phyloP scores from a whole-genome alignment of 768 basidiomycete genomes.

The Porphyrellus cyaneotinctus region DNA sequence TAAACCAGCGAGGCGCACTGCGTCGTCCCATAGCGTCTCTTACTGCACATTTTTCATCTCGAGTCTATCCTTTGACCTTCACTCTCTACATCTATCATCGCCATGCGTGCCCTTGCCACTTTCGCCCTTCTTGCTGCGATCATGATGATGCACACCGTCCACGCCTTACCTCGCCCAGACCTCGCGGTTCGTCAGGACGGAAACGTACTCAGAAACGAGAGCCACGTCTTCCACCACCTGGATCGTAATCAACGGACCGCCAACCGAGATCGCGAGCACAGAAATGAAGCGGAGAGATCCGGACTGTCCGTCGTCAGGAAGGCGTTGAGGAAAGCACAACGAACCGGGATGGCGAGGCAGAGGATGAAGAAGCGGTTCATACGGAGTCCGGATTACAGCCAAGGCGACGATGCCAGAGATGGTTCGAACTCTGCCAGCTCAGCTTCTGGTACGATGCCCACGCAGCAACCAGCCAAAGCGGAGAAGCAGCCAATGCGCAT shows the following conservation, averaged over 20 bases:
- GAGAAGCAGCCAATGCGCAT: constrained; percentile 5
- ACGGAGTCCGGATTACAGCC: constrained; percentile 27
- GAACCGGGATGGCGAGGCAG: background rate
- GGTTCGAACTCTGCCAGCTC: constrained; percentile 7
- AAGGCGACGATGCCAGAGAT: constrained; percentile 6
- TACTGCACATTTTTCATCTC: background rate
- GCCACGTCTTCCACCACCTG: constrained; percentile 27
- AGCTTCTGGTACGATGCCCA: constrained; percentile 8
- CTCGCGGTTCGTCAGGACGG: constrained; percentile 15
- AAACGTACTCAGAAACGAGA: constrained; percentile 18
- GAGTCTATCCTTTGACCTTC: constrained; percentile 6
- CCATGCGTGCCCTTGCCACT: constrained; percentile 22
- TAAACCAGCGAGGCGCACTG: constrained; percentile 7
- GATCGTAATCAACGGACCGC: constrained; percentile 29
- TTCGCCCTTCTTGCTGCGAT: constrained; percentile 23
- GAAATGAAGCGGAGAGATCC: background rate
- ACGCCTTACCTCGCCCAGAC: constrained; percentile 25
- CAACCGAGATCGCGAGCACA: constrained; percentile 8
- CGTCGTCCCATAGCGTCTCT: background rate
- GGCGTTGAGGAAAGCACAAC: background rate
- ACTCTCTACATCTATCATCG: constrained; percentile 15
- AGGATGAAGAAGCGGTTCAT: constrained; percentile 16
- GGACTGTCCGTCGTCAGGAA: background rate
- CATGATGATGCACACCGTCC: constrained; percentile 14
- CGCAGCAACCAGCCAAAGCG: constrained; percentile 10